These are phyloP conservation scores for Pseudogymnoascus sp. DNA, from an alignment of 2,329 filamentous ascomycete species.

Conservation along the genomic window DNA sequence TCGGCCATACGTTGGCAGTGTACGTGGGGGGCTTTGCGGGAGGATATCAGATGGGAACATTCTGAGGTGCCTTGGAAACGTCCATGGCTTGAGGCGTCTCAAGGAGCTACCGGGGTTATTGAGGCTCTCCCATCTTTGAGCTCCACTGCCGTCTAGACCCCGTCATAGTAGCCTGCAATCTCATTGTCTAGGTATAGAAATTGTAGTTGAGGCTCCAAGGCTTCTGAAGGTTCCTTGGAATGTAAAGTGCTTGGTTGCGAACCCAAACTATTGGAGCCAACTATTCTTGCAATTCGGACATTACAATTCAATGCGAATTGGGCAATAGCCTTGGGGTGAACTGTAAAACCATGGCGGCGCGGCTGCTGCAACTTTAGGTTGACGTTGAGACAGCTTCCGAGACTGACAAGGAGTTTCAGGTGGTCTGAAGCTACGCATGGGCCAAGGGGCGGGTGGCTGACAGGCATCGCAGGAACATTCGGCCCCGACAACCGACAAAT, in stretches of 20 bases:
- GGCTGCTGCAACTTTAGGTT: not conserved
- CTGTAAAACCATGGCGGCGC: conserved; percentile 1
- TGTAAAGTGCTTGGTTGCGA: not conserved
- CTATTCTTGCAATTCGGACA: not conserved
- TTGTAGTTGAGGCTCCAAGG: too few relatives aligned
- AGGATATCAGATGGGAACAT: not conserved
- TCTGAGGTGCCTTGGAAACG: conserved; percentile 5
- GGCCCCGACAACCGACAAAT: conserved; percentile 3
- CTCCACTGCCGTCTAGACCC: not conserved
- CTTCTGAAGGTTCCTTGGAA: too few relatives aligned
- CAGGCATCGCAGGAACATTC: not conserved
- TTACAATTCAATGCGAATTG: not conserved
- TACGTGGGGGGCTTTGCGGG: not conserved
- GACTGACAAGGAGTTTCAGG: conserved; percentile 4
- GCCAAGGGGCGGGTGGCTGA: not conserved
- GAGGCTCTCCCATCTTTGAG: not conserved
- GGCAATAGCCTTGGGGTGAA: not conserved
- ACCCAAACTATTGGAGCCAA: not conserved
- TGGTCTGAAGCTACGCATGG: not conserved
- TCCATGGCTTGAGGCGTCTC: not conserved
- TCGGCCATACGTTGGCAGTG: not conserved
- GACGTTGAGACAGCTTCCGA: conserved; percentile 3
- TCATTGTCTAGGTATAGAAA: not conserved
- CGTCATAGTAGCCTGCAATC: not conserved
- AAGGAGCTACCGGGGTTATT: not conserved